Conservation (phyloP, 176 grass and related monocot species). For the Triticum urartu region DNA sequence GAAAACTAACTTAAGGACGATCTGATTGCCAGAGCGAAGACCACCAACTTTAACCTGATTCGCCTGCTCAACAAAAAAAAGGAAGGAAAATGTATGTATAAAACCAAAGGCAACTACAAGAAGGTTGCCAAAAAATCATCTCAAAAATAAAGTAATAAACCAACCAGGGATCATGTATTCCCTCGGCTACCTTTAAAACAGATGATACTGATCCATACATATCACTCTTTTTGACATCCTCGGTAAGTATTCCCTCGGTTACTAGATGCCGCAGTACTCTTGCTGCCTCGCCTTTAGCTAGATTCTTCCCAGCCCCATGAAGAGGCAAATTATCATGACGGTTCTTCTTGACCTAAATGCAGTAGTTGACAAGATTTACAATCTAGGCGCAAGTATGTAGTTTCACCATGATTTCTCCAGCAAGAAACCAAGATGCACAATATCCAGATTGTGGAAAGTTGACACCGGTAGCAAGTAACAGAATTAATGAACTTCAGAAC, state of each 20-base stretch:
- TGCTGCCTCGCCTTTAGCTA: conserved; percentile 69
- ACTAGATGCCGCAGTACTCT: conserved; percentile 76
- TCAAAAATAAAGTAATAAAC: conserved; percentile 13
- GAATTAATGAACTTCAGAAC: conserved; percentile 1
- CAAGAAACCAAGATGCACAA: not conserved
- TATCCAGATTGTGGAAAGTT: not conserved
- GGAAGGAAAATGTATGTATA: conserved; percentile 2
- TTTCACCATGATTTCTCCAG: not conserved
- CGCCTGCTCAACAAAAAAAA: conserved; percentile 41
- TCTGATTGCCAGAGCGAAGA: conserved; percentile 51
- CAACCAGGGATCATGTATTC: not conserved
- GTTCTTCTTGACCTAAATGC: conserved; percentile 74
- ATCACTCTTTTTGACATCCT: conserved; percentile 80
- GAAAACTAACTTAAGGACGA: conserved; percentile 62
- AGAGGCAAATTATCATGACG: conserved; percentile 61
- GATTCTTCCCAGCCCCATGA: conserved; percentile 88
- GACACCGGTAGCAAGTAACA: not conserved
- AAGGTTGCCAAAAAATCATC: not conserved
- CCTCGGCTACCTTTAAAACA: conserved; percentile 61
- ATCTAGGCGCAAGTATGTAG: not conserved
- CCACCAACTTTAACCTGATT: conserved; percentile 50
- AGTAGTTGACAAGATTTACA: conserved; percentile 14
- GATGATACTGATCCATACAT: conserved; percentile 83
- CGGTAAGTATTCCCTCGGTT: conserved; percentile 70
- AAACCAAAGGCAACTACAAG: not conserved